Evolutionary conservation across 306 rosid genomes (phyloP).

Genomic region (Pyrus communis): DNA sequence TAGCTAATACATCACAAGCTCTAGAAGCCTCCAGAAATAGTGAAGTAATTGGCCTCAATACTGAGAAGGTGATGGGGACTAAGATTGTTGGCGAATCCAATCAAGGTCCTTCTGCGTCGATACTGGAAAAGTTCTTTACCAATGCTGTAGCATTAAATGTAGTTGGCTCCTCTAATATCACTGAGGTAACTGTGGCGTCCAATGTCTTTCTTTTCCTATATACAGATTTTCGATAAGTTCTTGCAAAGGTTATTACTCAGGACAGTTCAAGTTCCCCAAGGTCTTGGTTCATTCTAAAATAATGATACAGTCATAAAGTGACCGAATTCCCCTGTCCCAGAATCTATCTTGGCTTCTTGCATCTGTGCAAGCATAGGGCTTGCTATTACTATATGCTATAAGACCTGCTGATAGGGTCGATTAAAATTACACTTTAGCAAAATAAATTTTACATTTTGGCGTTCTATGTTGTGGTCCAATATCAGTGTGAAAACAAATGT

Average conservation of each 20-base stretch:
- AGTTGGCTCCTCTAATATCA: conserved; percentile 35
- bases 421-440: neutral
- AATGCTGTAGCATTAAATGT: conserved; percentile 37
- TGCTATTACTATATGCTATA: neutral
- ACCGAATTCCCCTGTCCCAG: neutral
- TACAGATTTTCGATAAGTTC: neutral
- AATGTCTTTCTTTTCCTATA: neutral
- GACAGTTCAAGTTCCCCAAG: neutral
- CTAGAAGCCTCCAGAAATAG: conserved; percentile 49
- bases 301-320: neutral
- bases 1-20: conserved; percentile 38
- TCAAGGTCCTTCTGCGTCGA: conserved; percentile 50
- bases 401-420: neutral
- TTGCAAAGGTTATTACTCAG: neutral
- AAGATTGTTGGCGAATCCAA: conserved; percentile 30
- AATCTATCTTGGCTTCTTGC: neutral
- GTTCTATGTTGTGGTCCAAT: neutral
- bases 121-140: conserved; percentile 67
- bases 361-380: neutral
- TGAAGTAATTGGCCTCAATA: conserved; percentile 36
- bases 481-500: neutral
- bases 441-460: neutral
- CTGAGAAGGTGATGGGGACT: conserved; percentile 43
- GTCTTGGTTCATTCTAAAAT: neutral
- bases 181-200: conserved; percentile 47